Percentiles rank a stretch among this genome's conserved stretches.
Conservation (phyloP, 2,329 filamentous ascomycete genomes). For the Pseudogymnoascus sp. region DNA sequence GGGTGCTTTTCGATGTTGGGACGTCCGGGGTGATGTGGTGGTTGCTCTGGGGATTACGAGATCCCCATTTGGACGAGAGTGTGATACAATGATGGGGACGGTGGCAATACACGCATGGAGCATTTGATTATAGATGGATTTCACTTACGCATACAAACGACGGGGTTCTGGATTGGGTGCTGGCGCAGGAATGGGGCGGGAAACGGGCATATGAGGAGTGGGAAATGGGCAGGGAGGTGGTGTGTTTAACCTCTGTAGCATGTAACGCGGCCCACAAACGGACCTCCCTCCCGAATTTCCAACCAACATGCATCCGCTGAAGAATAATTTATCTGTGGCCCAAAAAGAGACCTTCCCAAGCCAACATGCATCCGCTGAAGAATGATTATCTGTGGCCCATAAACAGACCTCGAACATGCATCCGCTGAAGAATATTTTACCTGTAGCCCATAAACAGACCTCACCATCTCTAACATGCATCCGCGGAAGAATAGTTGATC, state of each 20-base stretch:
- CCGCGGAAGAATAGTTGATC: neutral
- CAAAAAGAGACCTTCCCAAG: neutral
- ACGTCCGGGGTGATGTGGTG: neutral
- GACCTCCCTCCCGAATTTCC: neutral
- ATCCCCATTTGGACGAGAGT: neutral
- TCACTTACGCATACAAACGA: neutral
- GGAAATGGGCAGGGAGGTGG: neutral
- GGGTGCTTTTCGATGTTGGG: neutral
- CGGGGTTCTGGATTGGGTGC: neutral
- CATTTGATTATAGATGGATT: neutral
- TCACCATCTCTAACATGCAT: neutral
- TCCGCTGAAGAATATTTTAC: neutral
- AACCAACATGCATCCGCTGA: neutral
- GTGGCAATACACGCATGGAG: neutral
- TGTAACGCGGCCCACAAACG: neutral
- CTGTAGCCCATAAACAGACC: neutral
- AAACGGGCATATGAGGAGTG: neutral
- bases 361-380: neutral
- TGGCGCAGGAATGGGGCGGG: neutral
- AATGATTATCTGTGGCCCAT: neutral
- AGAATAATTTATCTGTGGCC: neutral
- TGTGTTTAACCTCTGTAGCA: neutral
- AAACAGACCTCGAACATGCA: neutral
- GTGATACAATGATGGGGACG: neutral
- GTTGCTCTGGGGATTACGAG: neutral